A percentile compares a stretch with the other conserved stretches of the same genome.
phyloP scores from a whole-genome alignment of 768 basidiomycete species.

The Hericium coralloides region DNA sequence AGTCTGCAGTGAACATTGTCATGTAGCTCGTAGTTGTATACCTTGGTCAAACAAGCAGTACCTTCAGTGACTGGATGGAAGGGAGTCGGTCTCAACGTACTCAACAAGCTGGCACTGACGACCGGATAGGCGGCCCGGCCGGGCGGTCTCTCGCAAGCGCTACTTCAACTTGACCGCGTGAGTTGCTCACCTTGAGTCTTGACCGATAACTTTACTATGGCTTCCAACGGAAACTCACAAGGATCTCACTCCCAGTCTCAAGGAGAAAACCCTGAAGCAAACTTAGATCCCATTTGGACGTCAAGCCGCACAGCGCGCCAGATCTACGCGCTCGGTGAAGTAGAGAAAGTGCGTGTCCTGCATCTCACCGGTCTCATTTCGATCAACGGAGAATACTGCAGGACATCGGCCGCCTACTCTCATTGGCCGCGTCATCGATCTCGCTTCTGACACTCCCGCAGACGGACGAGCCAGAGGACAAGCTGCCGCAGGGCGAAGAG shows the following conservation, averaged over 20 bases:
- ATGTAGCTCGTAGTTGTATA: no score
- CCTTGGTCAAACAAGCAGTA: no score
- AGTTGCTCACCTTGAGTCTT: no score
- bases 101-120: no score
- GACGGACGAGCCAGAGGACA: slow-evolving; percentile 60
- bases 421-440: slow-evolving; percentile 69
- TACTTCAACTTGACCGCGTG: no score
- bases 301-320: slow-evolving; percentile 75
- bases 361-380: background rate
- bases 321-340: slow-evolving; percentile 71
- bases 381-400: slow-evolving; percentile 18
- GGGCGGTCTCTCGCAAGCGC: no score
- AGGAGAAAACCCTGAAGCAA: slow-evolving; percentile 13
- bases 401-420: slow-evolving; percentile 73
- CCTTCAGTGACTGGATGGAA: no score
- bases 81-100: no score
- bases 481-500: slow-evolving; percentile 72
- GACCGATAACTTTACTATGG: background rate
- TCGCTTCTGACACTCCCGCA: slow-evolving; percentile 77
- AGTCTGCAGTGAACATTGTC: no score
- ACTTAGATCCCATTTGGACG: slow-evolving; percentile 73
- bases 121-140: no score
- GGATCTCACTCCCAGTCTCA: background rate
- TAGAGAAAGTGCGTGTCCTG: slow-evolving; percentile 53
- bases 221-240: background rate